Evolutionary conservation across 192 early-diverging fungal genomes (phyloP).

Genomic region (Dissophora globulifera): DNA sequence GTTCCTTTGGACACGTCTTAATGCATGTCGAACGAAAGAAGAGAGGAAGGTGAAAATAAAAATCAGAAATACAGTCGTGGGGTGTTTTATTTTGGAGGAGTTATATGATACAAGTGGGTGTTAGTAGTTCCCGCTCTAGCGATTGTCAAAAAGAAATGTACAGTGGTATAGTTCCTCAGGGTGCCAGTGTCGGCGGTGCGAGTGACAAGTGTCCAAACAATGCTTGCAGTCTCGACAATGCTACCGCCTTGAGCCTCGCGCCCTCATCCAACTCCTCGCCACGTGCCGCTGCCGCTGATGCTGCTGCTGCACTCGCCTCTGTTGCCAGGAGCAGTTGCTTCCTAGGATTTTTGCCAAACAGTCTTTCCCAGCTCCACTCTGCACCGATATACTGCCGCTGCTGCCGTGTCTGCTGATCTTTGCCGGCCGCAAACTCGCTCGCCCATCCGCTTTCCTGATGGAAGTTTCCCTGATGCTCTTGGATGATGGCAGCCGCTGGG

Average conservation of each 20-base stretch:
- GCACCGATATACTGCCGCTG: slow-evolving; percentile 15
- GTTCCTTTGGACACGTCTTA: too few species aligned
- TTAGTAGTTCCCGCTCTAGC: too few species aligned
- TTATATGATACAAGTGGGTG: too few species aligned
- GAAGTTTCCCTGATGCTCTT: not conserved
- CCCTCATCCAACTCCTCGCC: slow-evolving; percentile 10
- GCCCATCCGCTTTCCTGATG: slow-evolving; percentile 6
- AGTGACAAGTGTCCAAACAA: slow-evolving; percentile 26
- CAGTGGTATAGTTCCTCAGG: not conserved
- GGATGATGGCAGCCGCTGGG: not conserved
- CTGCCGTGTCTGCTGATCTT: not conserved
- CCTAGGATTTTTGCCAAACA: slow-evolving; percentile 47
- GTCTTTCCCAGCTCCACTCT: slow-evolving; percentile 50
- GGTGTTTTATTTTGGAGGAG: too few species aligned
- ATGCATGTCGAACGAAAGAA: too few species aligned
- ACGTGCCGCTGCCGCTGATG: not conserved
- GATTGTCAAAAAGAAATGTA: too few species aligned
- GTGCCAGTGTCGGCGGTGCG: not conserved
- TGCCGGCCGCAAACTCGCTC: slow-evolving; percentile 8
- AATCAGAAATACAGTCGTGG: too few species aligned
- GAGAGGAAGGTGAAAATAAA: too few species aligned
- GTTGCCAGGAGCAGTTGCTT: slow-evolving; percentile 1
- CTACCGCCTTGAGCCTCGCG: slow-evolving; percentile 32
- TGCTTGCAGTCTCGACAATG: slow-evolving; percentile 39
- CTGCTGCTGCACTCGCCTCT: not conserved